These are phyloP conservation scores for Trichomonas vaginalis DNA, from an alignment of 208 protist species.

Conservation along the genomic window DNA sequence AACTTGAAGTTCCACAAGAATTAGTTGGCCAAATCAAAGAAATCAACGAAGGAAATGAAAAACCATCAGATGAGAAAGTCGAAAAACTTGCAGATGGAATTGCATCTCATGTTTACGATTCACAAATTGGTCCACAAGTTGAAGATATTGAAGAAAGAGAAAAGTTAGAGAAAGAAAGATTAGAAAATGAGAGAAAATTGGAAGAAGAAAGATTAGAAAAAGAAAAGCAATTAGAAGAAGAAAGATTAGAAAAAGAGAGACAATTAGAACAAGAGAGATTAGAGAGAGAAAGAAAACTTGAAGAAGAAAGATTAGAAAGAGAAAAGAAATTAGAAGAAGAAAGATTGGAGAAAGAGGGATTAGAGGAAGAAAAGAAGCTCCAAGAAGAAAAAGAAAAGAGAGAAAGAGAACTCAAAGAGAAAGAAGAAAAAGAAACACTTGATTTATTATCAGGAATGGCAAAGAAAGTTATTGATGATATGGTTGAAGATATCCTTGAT, in stretches of 20 bases:
- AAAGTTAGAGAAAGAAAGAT: too few relatives aligned
- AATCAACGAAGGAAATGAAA: neutral
- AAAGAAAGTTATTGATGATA: neutral
- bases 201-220: too few relatives aligned
- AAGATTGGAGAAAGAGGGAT: too few relatives aligned
- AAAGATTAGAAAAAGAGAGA: too few relatives aligned
- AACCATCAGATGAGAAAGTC: neutral
- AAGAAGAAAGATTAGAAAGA: too few relatives aligned
- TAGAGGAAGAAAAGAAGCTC: too few relatives aligned
- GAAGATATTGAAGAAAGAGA: neutral
- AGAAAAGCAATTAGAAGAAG: too few relatives aligned
- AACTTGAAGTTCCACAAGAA: neutral
- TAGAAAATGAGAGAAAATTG: too few relatives aligned
- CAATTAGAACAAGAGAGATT: too few relatives aligned
- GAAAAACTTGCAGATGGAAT: neutral
- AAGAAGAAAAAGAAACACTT: neutral
- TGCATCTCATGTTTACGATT: neutral
- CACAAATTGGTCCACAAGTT: neutral
- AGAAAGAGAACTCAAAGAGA: neutral
- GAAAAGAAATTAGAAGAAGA: too few relatives aligned
- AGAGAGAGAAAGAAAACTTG: too few relatives aligned
- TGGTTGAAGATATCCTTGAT: neutral
- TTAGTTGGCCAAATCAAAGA: neutral
- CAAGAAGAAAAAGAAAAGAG: too few relatives aligned
- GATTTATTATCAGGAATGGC: neutral